These are phyloP conservation scores for Didymellaceae sp. DNA, from an alignment of 2,329 filamentous ascomycete genomes.

Conservation along the genomic window DNA sequence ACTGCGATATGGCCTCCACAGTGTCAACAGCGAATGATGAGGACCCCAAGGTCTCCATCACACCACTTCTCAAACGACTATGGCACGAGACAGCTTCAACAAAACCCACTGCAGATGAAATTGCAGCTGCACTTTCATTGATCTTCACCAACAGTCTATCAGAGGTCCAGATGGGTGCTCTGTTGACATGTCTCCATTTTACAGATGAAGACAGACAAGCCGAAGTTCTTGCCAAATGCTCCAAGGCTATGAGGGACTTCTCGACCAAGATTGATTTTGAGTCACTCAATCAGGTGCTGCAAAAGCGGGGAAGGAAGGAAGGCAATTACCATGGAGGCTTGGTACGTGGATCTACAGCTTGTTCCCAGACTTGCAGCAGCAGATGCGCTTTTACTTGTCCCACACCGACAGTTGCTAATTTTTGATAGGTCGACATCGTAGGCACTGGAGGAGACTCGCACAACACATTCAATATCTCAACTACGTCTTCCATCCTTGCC, in stretches of 20 bases:
- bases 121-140: slow-evolving; percentile 85
- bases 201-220: slow-evolving; percentile 83
- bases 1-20: slow-evolving; percentile 18
- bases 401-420: too few relatives aligned
- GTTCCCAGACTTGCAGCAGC: too few relatives aligned
- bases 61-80: slow-evolving; percentile 73
- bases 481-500: slow-evolving; percentile 89
- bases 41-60: slow-evolving; percentile 61
- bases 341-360: slow-evolving; percentile 59
- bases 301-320: slow-evolving; percentile 66
- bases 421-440: slow-evolving; percentile 92
- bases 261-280: slow-evolving; percentile 73
- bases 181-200: slow-evolving; percentile 91
- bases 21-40: slow-evolving; percentile 37
- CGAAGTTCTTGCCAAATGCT: slow-evolving; percentile 86
- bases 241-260: slow-evolving; percentile 80
- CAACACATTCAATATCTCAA: slow-evolving; percentile 98
- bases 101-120: slow-evolving; percentile 71
- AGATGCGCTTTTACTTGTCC: too few relatives aligned
- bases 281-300: slow-evolving; percentile 67
- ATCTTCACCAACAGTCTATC: slow-evolving; percentile 92
- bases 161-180: slow-evolving; percentile 83
- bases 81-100: slow-evolving; percentile 63
- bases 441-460: slow-evolving; percentile 96
- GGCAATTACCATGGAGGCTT: slow-evolving; percentile 83